Base-by-base conservation (phyloP, 2,329 filamentous ascomycete species). In the Eutypella sp. region DNA sequence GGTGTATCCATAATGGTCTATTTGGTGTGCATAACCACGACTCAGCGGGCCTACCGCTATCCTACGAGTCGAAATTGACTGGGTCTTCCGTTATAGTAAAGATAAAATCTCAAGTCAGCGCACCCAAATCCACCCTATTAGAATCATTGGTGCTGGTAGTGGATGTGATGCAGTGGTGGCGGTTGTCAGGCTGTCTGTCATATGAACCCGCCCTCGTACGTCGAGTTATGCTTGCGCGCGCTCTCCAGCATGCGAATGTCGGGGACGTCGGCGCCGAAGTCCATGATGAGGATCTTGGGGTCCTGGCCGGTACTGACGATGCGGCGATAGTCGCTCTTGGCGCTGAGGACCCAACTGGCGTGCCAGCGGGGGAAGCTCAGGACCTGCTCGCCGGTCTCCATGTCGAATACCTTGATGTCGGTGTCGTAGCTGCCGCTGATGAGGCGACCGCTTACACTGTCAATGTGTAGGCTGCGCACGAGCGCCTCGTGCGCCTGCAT, bases 251-350 rank as follows among this genome's bases (percentile, higher is more conserved):
- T 71, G 49, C 79, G 74, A 36, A 86, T 77, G 23, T 80, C 75
- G 23, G 72, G 63, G 5, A 85, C 70, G 37, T 72, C 74, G 16
- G 75, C 74, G 24, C 82, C 93, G 70, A 97, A 99, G 69, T 99
- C 93, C 76, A 97, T 85, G 49, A 99, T 86, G 47, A 97, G 71
- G 42, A 95, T 90, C 62, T 95, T 85, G 27, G 91, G 87, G 60
- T 96, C 91, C 67, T 99, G 93, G 41, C 91, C 93, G 1, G 92
- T 95, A 57, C 89, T 93, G 51, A 99, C 88, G 52, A 99, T 93
- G 50, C 93, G 82, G 48, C 92, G 79, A 67, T 97, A 97, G 63
- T 99, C 92, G 52, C 88, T 91, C 75, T 96, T 96, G 42, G 93
- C 93, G 53, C 89, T 91, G 48, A 99, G 72, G 60, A 99, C 95